A percentile compares a stretch with the other conserved stretches of the same genome.
These are phyloP conservation scores for Pestalotiopsis sp. DNA, from an alignment of 2,329 filamentous ascomycete species.

Conservation along the genomic window DNA sequence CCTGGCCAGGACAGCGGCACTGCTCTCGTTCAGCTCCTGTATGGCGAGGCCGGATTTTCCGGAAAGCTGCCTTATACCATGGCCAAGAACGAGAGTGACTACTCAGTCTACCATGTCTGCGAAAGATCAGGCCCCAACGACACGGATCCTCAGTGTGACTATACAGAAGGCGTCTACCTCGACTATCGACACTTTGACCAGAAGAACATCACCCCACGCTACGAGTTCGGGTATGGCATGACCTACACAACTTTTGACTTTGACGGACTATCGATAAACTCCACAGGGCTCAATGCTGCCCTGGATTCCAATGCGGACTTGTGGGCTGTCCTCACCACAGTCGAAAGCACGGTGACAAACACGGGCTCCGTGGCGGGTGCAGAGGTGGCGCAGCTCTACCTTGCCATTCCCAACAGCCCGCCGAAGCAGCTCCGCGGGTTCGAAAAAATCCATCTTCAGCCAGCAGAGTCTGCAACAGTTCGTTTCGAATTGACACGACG, in stretches of 20 bases:
- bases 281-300: conserved; percentile 37
- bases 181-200: conserved; percentile 59
- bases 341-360: conserved; percentile 66
- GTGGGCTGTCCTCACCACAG: conserved; percentile 63
- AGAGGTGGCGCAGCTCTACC: conserved; percentile 59
- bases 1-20: conserved; percentile 68
- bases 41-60: conserved; percentile 54
- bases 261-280: conserved; percentile 36
- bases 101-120: conserved; percentile 53
- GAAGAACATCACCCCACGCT: conserved; percentile 46
- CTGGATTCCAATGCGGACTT: conserved; percentile 54
- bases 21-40: conserved; percentile 57
- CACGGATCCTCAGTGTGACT: conserved; percentile 63
- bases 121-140: conserved; percentile 37
- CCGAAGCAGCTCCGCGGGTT: conserved; percentile 65
- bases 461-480: conserved; percentile 50
- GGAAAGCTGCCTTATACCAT: conserved; percentile 68
- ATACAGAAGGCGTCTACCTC: conserved; percentile 54
- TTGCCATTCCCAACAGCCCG: conserved; percentile 64
- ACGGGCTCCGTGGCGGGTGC: conserved; percentile 54
- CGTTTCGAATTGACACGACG: conserved; percentile 58
- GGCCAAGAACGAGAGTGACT: conserved; percentile 55
- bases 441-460: conserved; percentile 55
- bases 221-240: conserved; percentile 58
- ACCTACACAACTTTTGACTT: conserved; percentile 60